A percentile compares a stretch with the other conserved stretches of the same genome.
These are phyloP conservation scores for Diaporthe ilicicola DNA, from an alignment of 2,329 filamentous ascomycete species.

Conservation along the genomic window DNA sequence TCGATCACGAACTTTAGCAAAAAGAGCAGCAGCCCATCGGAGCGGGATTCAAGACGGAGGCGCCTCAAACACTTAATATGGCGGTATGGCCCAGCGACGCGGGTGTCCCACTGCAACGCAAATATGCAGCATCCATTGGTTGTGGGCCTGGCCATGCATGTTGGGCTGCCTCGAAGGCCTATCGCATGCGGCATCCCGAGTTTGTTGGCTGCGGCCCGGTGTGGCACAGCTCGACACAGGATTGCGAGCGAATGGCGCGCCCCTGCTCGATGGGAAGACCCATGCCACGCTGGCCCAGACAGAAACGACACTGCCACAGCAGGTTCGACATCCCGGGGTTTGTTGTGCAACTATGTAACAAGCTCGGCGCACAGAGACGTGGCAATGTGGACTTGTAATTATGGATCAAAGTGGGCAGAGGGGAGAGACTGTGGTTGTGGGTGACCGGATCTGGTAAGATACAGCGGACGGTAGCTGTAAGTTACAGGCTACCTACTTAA, in stretches of 20 bases:
- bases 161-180: conserved; percentile 3
- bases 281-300: conserved; percentile 1
- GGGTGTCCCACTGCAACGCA: not conserved
- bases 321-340: not conserved
- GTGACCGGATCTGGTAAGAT: not conserved
- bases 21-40: too few species aligned
- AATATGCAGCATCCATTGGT: not conserved
- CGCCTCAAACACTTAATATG: not conserved
- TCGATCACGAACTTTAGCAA: too few species aligned
- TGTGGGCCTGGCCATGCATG: not conserved
- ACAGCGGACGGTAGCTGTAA: not conserved
- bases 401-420: not conserved
- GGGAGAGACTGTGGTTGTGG: not conserved
- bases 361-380: not conserved
- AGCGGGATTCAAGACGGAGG: not conserved
- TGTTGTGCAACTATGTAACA: not conserved
- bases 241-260: not conserved
- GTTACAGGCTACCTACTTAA: not conserved
- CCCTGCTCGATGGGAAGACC: not conserved
- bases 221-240: not conserved
- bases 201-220: conserved; percentile 17
- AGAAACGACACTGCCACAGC: not conserved
- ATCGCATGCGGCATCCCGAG: conserved; percentile 15
- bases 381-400: not conserved
- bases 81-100: not conserved